Evolutionary conservation across 371 early-diverging fungal species (phyloP).

Genomic region (Lichtheimia hyalospora): DNA sequence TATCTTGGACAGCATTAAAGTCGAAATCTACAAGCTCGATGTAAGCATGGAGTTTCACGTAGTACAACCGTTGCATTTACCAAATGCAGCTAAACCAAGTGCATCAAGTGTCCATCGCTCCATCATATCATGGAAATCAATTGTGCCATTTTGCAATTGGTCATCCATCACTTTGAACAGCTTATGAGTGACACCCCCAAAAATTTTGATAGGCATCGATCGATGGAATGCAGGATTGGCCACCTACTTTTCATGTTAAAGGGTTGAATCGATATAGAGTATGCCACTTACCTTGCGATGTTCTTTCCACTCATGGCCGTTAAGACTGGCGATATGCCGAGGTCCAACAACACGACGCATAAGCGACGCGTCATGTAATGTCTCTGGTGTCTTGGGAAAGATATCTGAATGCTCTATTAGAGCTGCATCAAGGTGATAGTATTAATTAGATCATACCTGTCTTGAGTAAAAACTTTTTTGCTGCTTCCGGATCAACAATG

Average conservation of each 20-base stretch:
- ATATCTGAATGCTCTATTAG: too few relatives aligned
- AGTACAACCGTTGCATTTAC: slow-evolving; percentile 8
- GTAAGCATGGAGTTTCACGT: not conserved
- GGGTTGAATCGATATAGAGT: too few relatives aligned
- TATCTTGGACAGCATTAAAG: slow-evolving; percentile 15
- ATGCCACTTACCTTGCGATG: slow-evolving; percentile 20
- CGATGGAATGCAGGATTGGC: slow-evolving; percentile 47
- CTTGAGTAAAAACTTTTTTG: slow-evolving; percentile 16
- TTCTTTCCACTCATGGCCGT: slow-evolving; percentile 24
- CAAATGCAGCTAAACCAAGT: slow-evolving; percentile 38
- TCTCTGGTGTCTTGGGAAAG: too few relatives aligned
- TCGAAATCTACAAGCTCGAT: slow-evolving; percentile 19
- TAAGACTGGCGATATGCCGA: slow-evolving; percentile 17
- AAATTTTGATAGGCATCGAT: slow-evolving; percentile 30
- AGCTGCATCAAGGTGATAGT: not conserved
- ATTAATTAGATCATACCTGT: slow-evolving; percentile 8
- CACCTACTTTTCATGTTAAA: slow-evolving; percentile 4
- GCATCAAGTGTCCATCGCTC: slow-evolving; percentile 35
- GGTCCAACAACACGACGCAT: slow-evolving; percentile 14
- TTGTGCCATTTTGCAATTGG: not conserved
- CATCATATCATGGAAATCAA: slow-evolving; percentile 11
- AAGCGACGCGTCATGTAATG: not conserved
- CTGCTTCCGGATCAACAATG: slow-evolving; percentile 17
- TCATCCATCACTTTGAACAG: slow-evolving; percentile 24
- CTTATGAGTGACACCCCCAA: slow-evolving; percentile 21